A percentile compares a stretch with the other conserved stretches of the same genome.
phyloP scores from a whole-genome alignment of 148 eudicot genomes.

The Rhododendron simsii region DNA sequence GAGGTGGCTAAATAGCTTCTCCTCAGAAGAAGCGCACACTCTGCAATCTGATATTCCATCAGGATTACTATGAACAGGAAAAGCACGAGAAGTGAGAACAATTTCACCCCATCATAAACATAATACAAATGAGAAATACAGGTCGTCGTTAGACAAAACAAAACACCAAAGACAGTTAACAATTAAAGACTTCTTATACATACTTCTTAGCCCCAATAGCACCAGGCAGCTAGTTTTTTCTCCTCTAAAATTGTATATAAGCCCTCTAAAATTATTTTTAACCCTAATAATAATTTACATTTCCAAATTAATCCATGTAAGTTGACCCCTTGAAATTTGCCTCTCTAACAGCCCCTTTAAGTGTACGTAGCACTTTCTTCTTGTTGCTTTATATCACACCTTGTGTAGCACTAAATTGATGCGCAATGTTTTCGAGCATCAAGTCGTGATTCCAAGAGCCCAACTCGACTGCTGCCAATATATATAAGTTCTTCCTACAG shows the following conservation, averaged over 20 bases:
- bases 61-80: slow-evolving; percentile 34
- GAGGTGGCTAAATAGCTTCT: slow-evolving; percentile 56
- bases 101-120: neutral
- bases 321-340: neutral
- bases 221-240: neutral
- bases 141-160: neutral
- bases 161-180: neutral
- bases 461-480: neutral
- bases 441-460: neutral
- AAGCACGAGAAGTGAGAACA: neutral
- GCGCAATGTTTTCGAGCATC: neutral
- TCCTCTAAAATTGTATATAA: neutral
- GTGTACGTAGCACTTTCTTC: neutral
- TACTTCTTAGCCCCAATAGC: neutral
- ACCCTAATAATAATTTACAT: neutral
- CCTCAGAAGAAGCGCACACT: slow-evolving; percentile 47
- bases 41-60: slow-evolving; percentile 60
- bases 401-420: too few relatives aligned
- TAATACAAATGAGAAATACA: neutral
- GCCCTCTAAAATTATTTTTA: neutral
- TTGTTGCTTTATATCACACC: neutral
- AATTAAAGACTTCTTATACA: neutral
- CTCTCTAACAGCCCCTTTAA: neutral
- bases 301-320: neutral
- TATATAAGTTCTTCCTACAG: neutral